Evolutionary conservation across 345 rosid genomes (phyloP), one percentile per base, ranked within the genome.

Genomic region (Jatropha curcas): DNA sequence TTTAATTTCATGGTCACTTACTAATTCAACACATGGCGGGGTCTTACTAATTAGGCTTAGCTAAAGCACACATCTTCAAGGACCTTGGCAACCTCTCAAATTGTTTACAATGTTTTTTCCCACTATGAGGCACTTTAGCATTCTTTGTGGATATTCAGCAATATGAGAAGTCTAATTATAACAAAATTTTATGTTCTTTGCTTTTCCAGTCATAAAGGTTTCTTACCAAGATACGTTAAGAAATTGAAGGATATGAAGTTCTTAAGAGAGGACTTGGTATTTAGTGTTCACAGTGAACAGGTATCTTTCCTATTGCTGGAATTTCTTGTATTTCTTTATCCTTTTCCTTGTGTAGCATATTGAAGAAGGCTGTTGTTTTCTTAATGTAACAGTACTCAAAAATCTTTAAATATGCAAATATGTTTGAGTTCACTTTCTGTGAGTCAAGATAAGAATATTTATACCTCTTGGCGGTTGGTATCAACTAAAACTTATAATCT

Each of bases 231-330:
- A 77, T 91, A 75, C 53, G 88, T 95, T 56, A 86, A 87, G 87
- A 84, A 60, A 56, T 84, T 92, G 63, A 95, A 90, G 87, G 94
- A 91, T 51, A 85, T 81, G 67, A 81, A 83, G 74, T 90, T 92
- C 76, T 75, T 92, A 28, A 85, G 98, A 71, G 99, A 95, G 78
- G 97, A 95, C 79, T 85, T 95, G 76, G 33, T 95, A 74, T 95
- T 87, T 84, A 90, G 89, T 64, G 83, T 86, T 75, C 97, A 89
- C 58, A 92, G 98, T 64, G 96, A 95, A 79, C 86, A 92, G 97
- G 99, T 92, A 88, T 43, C 11, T 70, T 60, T 67, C 22, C 37
- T 75, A 41, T 60, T 16, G 10, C 24, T 58, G 11, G 37, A 19
- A 24, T 45, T 71, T 2, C 56, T 39, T 31, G 17, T 5, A 31